Percentiles rank a stretch among this genome's conserved stretches.
These are phyloP conservation scores for Colletotrichum cuscutae DNA, from an alignment of 2,329 filamentous ascomycete species.

Conservation along the genomic window DNA sequence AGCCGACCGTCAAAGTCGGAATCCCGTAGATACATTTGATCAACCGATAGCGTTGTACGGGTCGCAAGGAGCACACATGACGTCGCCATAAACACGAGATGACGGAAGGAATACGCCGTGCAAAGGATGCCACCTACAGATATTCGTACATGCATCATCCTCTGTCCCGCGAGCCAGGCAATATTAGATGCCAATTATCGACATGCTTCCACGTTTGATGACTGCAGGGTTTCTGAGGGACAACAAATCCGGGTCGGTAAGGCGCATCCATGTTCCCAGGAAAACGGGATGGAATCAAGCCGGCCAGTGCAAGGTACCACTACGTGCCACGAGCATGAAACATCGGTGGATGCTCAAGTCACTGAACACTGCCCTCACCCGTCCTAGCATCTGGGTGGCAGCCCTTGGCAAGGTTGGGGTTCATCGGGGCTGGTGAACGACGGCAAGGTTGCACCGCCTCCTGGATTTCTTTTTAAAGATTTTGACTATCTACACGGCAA, in stretches of 20 bases:
- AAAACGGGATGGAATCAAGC: conserved; percentile 21
- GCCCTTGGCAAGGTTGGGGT: conserved; percentile 29
- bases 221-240: conserved; percentile 21
- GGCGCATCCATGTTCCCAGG: conserved; percentile 19
- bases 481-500: conserved; percentile 31
- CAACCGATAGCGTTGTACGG: neutral
- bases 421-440: conserved; percentile 23
- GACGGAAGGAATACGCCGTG: neutral
- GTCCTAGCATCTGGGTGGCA: conserved; percentile 17
- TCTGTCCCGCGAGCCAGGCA: neutral
- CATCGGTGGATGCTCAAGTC: conserved; percentile 19
- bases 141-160: neutral
- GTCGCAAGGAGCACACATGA: neutral
- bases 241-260: conserved; percentile 21
- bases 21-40: neutral
- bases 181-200: conserved; percentile 18
- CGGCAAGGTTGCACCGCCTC: conserved; percentile 35
- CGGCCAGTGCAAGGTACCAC: neutral
- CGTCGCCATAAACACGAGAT: neutral
- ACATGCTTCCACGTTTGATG: conserved; percentile 29
- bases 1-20: neutral
- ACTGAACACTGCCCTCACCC: conserved; percentile 14
- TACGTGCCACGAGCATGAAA: conserved; percentile 22
- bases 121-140: neutral
- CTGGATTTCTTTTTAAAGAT: conserved; percentile 36